phyloP scores from a whole-genome alignment of 139 green algal species.

The Volvox africanus region DNA sequence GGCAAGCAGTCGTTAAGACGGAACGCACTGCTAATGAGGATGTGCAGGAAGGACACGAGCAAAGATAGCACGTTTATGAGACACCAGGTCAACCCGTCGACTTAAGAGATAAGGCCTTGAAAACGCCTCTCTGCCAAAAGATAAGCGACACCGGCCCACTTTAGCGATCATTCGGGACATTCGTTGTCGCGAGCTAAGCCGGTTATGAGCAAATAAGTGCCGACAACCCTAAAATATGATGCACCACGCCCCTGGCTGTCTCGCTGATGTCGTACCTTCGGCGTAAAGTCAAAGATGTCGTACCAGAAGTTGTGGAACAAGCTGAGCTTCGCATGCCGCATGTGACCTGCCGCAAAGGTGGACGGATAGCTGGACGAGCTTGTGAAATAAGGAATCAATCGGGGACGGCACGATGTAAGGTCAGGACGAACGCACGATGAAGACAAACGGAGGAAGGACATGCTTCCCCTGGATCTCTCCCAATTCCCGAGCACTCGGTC shows the following conservation, averaged over 20 bases:
- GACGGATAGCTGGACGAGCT: background rate
- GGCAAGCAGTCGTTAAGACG: too few relatives aligned
- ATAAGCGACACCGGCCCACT: too few relatives aligned
- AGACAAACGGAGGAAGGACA: too few relatives aligned
- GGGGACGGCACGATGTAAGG: too few relatives aligned
- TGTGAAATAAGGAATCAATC: too few relatives aligned
- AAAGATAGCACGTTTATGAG: background rate
- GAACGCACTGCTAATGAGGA: too few relatives aligned
- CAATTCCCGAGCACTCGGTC: too few relatives aligned
- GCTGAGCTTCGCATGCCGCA: constrained; percentile 61
- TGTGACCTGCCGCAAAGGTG: constrained; percentile 55
- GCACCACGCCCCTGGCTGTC: background rate
- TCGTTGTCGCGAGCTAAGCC: background rate
- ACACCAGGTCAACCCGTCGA: too few relatives aligned
- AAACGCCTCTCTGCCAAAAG: background rate
- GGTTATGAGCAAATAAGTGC: background rate
- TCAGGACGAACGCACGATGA: too few relatives aligned
- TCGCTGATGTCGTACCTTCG: constrained; percentile 22
- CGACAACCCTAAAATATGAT: background rate
- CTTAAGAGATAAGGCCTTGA: background rate
- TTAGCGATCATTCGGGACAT: background rate
- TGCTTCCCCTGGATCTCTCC: too few relatives aligned
- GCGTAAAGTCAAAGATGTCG: constrained; percentile 80
- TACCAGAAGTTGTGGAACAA: constrained; percentile 79
- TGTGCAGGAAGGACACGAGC: background rate